Evolutionary conservation across 148 eudicot genomes (phyloP), one percentile per base, ranked within the genome.

Genomic region (Chenopodium berlandieri): DNA sequence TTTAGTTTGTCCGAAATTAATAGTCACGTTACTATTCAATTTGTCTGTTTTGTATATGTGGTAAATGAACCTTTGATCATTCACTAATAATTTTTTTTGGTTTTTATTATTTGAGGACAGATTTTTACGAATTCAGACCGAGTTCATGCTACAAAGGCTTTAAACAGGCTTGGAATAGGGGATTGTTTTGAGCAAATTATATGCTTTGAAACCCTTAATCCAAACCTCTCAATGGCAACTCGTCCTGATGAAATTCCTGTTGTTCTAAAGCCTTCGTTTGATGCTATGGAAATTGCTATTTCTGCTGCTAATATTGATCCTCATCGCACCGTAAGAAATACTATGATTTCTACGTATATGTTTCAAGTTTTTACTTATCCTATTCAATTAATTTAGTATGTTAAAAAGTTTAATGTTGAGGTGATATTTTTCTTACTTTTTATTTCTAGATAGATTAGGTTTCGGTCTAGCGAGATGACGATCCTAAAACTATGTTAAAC

Each of bases 141-240:
- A 32, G 82, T 78, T 34, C 98, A 95, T 64, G 98, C 98, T 7
- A 85, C 58, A 56, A 92, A 91, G 83, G 96, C 81, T n/a, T 78
- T 95, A 77, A 85, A 73, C 65, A 87, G 92, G 54, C 88, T 95
- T 0, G 97, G 97, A 47, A 78, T 93, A 37, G 86, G 83, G 12
- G 95, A 95, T 79, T 93, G 97, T 80, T 92, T 95, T 71, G 97
- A 93, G 37, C 89, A 90, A 54, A 86, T 95, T 64, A 92, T 95
- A 11, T 92, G 96, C 78, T 93, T 95, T 78, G 97, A 95, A 79
- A 95, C 97, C 1, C 81, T 95, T 81, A 95, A 95, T 76, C 94
- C 96, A 0, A 88, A 92, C 58, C 85, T 93, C 13, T 60, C 87
- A n/a, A 92, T 83, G 62, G 86, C 97, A 0, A 84, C 86, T 50